phyloP scores from a whole-genome alignment of 2,329 filamentous ascomycete genomes.

The Alternaria longipes region DNA sequence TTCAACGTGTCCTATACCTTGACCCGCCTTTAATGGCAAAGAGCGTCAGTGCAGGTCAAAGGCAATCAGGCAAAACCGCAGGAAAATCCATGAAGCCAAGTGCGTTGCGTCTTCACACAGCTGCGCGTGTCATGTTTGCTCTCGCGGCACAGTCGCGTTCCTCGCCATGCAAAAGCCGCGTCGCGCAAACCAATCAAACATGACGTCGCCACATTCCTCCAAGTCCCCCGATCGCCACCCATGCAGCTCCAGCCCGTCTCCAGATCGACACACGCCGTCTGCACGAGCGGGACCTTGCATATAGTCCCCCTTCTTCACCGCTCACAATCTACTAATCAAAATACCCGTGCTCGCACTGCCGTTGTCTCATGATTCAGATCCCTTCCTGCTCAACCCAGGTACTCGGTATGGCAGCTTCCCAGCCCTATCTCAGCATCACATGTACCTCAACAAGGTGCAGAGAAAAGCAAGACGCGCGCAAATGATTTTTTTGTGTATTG shows the following conservation, averaged over 20 bases:
- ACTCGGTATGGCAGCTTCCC: constrained; percentile 2
- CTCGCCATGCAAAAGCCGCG: not conserved
- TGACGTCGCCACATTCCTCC: constrained; percentile 1
- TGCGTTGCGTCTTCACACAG: not conserved
- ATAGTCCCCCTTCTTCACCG: constrained; percentile 14
- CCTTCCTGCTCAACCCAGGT: not conserved
- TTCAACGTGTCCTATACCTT: constrained; percentile 1
- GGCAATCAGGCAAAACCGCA: not conserved
- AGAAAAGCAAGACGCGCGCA: not conserved
- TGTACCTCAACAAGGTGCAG: not conserved
- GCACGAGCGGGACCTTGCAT: constrained; percentile 32
- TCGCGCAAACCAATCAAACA: constrained; percentile 22
- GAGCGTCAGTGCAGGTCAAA: not conserved
- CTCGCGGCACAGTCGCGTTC: constrained; percentile 4
- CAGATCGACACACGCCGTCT: constrained; percentile 21
- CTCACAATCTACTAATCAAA: constrained; percentile 9
- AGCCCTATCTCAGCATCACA: not conserved
- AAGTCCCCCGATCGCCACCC: constrained; percentile 14
- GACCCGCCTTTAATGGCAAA: not conserved
- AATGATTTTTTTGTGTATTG: constrained; percentile 1
- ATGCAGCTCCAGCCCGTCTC: constrained; percentile 15
- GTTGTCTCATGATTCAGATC: constrained; percentile 7
- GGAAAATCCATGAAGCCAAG: not conserved
- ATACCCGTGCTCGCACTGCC: constrained; percentile 3
- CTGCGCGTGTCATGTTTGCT: not conserved